These are phyloP conservation scores for Turritis glabra DNA, from an alignment of 345 rosid genomes.

Conservation along the genomic window DNA sequence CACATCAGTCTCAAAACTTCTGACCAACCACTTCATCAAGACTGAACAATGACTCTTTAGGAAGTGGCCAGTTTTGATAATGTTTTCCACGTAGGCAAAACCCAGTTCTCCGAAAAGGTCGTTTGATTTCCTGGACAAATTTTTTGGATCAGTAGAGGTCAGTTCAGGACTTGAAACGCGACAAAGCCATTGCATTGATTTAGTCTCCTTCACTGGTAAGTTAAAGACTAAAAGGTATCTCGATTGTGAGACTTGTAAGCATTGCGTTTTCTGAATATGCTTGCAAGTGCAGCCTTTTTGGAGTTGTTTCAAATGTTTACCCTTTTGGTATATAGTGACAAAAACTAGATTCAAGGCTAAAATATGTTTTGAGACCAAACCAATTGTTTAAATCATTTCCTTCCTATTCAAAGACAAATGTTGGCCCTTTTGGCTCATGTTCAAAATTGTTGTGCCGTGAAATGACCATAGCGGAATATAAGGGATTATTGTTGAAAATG, in stretches of 20 bases:
- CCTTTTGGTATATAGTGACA: conserved; percentile 29
- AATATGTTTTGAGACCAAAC: conserved; percentile 28
- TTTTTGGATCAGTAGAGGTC: conserved; percentile 17
- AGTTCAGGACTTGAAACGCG: conserved; percentile 10
- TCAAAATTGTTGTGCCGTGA: not conserved
- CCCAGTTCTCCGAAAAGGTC: not conserved
- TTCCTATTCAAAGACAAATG: too few relatives aligned
- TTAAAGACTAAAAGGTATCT: conserved; percentile 17
- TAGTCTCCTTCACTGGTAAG: conserved; percentile 15
- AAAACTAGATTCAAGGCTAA: conserved; percentile 2
- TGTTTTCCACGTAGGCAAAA: conserved; percentile 24
- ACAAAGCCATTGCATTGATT: conserved; percentile 15
- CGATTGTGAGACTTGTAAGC: conserved; percentile 31
- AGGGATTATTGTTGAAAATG: too few relatives aligned
- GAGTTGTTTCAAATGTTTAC: conserved; percentile 9
- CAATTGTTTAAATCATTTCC: conserved; percentile 9
- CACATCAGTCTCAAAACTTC: conserved; percentile 51
- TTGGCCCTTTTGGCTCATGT: not conserved
- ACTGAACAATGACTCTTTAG: conserved; percentile 47
- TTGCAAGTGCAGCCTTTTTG: conserved; percentile 31
- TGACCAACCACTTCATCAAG: conserved; percentile 55
- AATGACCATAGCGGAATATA: too few relatives aligned
- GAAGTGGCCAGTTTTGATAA: conserved; percentile 44
- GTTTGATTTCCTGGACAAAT: not conserved
- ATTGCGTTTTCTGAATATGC: conserved; percentile 36